Conservation (phyloP, 2,329 filamentous ascomycete species). For the Ophiocordyceps camponoti-leonardi region DNA sequence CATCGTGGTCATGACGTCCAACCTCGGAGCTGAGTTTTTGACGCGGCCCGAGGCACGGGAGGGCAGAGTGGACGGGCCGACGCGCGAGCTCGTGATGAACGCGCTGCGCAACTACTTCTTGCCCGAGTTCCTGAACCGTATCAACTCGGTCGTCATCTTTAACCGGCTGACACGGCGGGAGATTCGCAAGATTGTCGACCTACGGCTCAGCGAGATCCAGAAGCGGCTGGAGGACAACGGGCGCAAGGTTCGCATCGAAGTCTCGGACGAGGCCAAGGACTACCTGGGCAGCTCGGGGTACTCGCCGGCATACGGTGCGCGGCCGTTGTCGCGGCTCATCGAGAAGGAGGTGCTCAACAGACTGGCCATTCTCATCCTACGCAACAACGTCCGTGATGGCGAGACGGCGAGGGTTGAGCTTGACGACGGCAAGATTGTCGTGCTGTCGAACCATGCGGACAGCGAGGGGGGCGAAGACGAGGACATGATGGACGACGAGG, state of each 20-base stretch:
- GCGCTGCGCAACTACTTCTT: slow-evolving; percentile 91
- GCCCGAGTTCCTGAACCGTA: slow-evolving; percentile 96
- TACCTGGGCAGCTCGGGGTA: slow-evolving; percentile 87
- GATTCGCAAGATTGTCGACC: slow-evolving; percentile 90
- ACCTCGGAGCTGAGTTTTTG: slow-evolving; percentile 90
- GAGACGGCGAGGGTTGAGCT: slow-evolving; percentile 69
- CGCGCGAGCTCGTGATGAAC: slow-evolving; percentile 77
- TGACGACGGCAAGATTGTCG: slow-evolving; percentile 60
- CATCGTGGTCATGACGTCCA: slow-evolving; percentile 98
- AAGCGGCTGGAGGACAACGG: slow-evolving; percentile 73
- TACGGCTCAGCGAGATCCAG: slow-evolving; percentile 78
- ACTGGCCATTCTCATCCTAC: slow-evolving; percentile 77
- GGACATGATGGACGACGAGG: slow-evolving; percentile 57
- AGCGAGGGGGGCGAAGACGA: slow-evolving; percentile 45
- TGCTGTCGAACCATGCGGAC: slow-evolving; percentile 65
- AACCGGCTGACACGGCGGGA: slow-evolving; percentile 82
- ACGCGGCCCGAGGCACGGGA: slow-evolving; percentile 59
- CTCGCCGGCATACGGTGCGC: slow-evolving; percentile 85
- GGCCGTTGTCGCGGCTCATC: slow-evolving; percentile 75
- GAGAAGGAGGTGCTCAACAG: slow-evolving; percentile 95
- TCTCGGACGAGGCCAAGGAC: slow-evolving; percentile 74
- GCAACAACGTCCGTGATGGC: slow-evolving; percentile 70
- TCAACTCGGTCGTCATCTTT: slow-evolving; percentile 93
- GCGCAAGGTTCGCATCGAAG: slow-evolving; percentile 70
- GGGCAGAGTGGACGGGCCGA: slow-evolving; percentile 72